Conservation (phyloP, 352 stramenopile species). For the Phytophthora kernoviae region DNA sequence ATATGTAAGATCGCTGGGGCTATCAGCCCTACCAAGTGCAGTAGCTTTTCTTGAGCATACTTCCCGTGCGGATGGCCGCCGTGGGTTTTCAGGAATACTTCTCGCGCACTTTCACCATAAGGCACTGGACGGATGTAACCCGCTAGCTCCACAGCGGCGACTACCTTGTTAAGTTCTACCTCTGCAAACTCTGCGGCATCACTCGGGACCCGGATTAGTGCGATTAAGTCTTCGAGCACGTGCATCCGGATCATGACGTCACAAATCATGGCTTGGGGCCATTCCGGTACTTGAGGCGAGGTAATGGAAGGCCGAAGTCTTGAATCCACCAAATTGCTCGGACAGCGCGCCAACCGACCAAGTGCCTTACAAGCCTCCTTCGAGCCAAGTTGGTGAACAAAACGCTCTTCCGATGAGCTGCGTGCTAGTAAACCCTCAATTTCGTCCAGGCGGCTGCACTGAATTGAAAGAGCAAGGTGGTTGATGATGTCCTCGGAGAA, state of each 20-base stretch:
- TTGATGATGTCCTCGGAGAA: conserved; percentile 68
- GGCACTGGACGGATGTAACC: conserved; percentile 70
- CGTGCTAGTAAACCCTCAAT: conserved; percentile 45
- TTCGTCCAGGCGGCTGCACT: conserved; percentile 75
- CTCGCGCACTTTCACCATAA: conserved; percentile 49
- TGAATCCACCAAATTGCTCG: conserved; percentile 40
- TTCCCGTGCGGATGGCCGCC: conserved; percentile 31
- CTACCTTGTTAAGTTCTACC: conserved; percentile 41
- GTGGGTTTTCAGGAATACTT: conserved; percentile 44
- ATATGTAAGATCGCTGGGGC: conserved; percentile 63
- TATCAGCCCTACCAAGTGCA: conserved; percentile 51
- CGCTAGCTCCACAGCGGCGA: conserved; percentile 60
- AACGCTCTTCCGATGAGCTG: conserved; percentile 36
- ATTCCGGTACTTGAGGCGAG: conserved; percentile 48
- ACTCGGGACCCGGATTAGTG: conserved; percentile 48
- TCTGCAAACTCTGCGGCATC: conserved; percentile 54
- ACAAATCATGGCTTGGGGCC: conserved; percentile 67
- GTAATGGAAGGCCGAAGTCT: conserved; percentile 51
- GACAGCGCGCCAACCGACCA: conserved; percentile 54
- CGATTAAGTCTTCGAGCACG: conserved; percentile 70
- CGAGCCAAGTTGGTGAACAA: conserved; percentile 52
- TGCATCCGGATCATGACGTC: conserved; percentile 69
- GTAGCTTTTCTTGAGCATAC: conserved; percentile 52
- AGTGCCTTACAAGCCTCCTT: conserved; percentile 69
- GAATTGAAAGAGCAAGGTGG: conserved; percentile 72